Conservation (phyloP, 179 eudicot species). For the Vitellaria paradoxa region DNA sequence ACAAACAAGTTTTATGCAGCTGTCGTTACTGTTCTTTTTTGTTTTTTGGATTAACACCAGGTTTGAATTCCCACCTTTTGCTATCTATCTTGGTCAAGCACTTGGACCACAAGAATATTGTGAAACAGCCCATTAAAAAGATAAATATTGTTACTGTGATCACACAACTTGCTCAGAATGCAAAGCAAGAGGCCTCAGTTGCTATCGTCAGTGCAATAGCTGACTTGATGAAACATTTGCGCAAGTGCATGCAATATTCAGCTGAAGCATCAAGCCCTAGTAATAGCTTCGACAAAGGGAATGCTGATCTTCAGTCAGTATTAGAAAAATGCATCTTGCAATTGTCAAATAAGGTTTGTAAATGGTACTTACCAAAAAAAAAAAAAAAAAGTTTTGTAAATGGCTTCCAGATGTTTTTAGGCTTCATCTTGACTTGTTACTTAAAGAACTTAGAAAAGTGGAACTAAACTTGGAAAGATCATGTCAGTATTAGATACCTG, state of each 20-base stretch:
- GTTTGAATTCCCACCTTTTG: slow-evolving; percentile 63
- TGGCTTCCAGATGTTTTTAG: not conserved
- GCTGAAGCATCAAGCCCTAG: slow-evolving; percentile 49
- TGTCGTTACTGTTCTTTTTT: slow-evolving; percentile 9
- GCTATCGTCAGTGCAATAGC: slow-evolving; percentile 66
- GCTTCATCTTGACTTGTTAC: slow-evolving; percentile 1
- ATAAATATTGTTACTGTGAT: slow-evolving; percentile 57
- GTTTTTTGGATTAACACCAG: slow-evolving; percentile 30
- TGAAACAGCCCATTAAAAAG: slow-evolving; percentile 63
- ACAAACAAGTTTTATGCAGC: not conserved
- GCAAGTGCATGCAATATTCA: slow-evolving; percentile 74
- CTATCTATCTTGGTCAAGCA: slow-evolving; percentile 76
- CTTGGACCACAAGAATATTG: slow-evolving; percentile 74
- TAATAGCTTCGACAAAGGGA: slow-evolving; percentile 44
- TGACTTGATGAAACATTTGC: slow-evolving; percentile 71
- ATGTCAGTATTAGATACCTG: too few species aligned
- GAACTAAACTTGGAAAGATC: not conserved
- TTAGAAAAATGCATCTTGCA: slow-evolving; percentile 70
- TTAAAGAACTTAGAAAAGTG: not conserved
- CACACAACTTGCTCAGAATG: slow-evolving; percentile 55
- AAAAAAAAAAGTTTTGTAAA: slow-evolving; percentile 66
- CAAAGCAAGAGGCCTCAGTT: slow-evolving; percentile 55
- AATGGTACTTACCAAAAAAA: too few species aligned
- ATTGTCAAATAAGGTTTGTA: slow-evolving; percentile 67
- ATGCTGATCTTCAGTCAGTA: slow-evolving; percentile 67